Percentiles rank a stretch among this genome's conserved stretches.
phyloP scores from a whole-genome alignment of 768 basidiomycete species.

The Lactarius vividus region DNA sequence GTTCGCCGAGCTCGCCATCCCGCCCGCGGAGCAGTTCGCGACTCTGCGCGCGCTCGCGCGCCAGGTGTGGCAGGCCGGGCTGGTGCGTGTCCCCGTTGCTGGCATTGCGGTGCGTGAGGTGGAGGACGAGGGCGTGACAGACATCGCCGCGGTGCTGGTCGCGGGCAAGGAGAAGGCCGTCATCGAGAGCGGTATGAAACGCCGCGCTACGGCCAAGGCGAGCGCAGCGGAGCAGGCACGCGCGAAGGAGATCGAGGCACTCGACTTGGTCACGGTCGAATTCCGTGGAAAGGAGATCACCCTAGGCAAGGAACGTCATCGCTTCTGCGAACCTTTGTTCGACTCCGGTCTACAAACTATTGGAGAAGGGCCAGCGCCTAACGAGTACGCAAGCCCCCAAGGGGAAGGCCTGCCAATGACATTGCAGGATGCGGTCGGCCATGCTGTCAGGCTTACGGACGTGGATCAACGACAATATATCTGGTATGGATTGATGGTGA shows the following conservation, averaged over 20 bases:
- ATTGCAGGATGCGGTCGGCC: constrained; percentile 66
- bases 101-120: constrained; percentile 44
- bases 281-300: constrained; percentile 71
- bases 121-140: constrained; percentile 84
- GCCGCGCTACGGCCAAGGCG: constrained; percentile 66
- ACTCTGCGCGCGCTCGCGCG: constrained; percentile 63
- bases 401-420: constrained; percentile 37
- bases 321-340: constrained; percentile 89
- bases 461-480: constrained; percentile 66
- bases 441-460: constrained; percentile 59
- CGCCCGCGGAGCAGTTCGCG: constrained; percentile 32
- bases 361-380: constrained; percentile 18
- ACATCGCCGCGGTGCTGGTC: constrained; percentile 86
- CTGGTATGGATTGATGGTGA: constrained; percentile 78
- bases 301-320: constrained; percentile 83
- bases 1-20: constrained; percentile 50
- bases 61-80: constrained; percentile 59
- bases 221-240: constrained; percentile 79
- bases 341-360: constrained; percentile 57
- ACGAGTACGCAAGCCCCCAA: constrained; percentile 29
- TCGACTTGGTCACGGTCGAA: constrained; percentile 75
- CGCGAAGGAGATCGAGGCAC: constrained; percentile 76
- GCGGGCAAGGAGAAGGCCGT: constrained; percentile 90
- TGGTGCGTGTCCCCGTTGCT: constrained; percentile 73
- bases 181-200: constrained; percentile 82